phyloP scores from a whole-genome alignment of 306 rosid species.

The Glycine latifolia region DNA sequence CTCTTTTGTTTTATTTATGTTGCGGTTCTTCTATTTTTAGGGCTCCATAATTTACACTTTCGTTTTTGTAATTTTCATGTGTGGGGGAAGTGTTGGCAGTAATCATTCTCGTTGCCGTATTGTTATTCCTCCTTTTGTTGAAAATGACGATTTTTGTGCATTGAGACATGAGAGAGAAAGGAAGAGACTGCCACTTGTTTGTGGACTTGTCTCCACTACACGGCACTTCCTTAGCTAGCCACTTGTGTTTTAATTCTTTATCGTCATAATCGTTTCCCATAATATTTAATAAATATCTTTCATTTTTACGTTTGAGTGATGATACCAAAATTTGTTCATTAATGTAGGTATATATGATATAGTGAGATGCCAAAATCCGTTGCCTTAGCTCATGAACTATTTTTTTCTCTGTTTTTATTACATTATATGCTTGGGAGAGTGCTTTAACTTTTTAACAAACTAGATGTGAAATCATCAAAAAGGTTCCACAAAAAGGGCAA shows the following conservation, averaged over 20 bases:
- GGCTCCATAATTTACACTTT: slow-evolving; percentile 43
- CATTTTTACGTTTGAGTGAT: too few relatives aligned
- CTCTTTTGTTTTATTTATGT: slow-evolving; percentile 55
- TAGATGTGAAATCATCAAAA: slow-evolving; percentile 51
- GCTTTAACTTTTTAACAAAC: slow-evolving; percentile 38
- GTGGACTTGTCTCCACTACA: slow-evolving; percentile 49
- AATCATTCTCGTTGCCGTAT: slow-evolving; percentile 58
- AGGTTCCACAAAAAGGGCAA: slow-evolving; percentile 2
- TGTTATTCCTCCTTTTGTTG: slow-evolving; percentile 49
- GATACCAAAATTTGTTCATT: too few relatives aligned
- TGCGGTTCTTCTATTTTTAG: slow-evolving; percentile 50
- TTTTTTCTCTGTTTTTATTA: slow-evolving; percentile 15
- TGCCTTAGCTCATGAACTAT: too few relatives aligned
- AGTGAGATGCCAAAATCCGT: too few relatives aligned
- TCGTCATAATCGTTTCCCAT: slow-evolving; percentile 30
- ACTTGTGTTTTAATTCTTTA: slow-evolving; percentile 15
- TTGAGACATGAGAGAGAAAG: slow-evolving; percentile 46
- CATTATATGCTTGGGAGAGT: background rate
- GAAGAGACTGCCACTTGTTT: slow-evolving; percentile 47
- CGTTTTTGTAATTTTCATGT: slow-evolving; percentile 51
- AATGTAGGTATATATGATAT: too few relatives aligned
- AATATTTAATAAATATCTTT: background rate
- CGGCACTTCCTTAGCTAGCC: slow-evolving; percentile 17
- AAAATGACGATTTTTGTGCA: slow-evolving; percentile 44
- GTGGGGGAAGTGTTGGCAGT: slow-evolving; percentile 69